phyloP scores from a whole-genome alignment of 2,329 filamentous ascomycete genomes.

The Ophiostoma pallidulum region DNA sequence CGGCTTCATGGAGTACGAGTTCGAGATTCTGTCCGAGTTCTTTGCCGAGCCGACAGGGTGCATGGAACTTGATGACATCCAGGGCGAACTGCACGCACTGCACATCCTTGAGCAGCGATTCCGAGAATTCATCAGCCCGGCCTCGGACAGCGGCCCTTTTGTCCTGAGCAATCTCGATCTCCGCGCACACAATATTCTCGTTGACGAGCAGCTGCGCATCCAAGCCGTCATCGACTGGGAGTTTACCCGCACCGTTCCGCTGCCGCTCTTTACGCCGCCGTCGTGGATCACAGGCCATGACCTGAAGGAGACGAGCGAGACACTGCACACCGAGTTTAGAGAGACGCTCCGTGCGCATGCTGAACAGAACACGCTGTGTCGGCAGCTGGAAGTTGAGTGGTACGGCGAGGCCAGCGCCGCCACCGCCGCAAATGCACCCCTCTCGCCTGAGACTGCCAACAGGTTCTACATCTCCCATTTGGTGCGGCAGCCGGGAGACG shows the following conservation, averaged over 20 bases:
- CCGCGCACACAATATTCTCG: slow-evolving; percentile 19
- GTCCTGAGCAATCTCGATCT: slow-evolving; percentile 20
- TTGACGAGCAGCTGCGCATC: slow-evolving; percentile 19
- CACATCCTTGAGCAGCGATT: slow-evolving; percentile 12
- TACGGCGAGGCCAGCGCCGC: slow-evolving; percentile 5
- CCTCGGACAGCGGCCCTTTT: slow-evolving; percentile 14
- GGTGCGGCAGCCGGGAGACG: slow-evolving; percentile 1
- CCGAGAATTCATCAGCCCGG: neutral
- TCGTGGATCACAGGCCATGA: slow-evolving; percentile 16
- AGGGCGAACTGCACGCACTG: slow-evolving; percentile 16
- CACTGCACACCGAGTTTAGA: slow-evolving; percentile 4
- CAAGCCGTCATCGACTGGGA: slow-evolving; percentile 23
- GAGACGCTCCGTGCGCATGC: neutral
- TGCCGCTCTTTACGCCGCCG: slow-evolving; percentile 14
- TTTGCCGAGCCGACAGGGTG: slow-evolving; percentile 5
- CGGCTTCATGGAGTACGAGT: slow-evolving; percentile 1
- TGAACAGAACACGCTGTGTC: neutral
- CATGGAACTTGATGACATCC: slow-evolving; percentile 9
- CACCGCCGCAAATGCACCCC: neutral
- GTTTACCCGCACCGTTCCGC: slow-evolving; percentile 15
- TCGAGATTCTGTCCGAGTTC: slow-evolving; percentile 11
- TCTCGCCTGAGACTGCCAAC: neutral
- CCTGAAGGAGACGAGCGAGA: neutral
- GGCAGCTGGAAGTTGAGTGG: slow-evolving; percentile 2
- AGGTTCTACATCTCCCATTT: slow-evolving; percentile 8